Conservation (phyloP, 495 filamentous ascomycete species). For the Hyaloscypha hepaticicola region DNA sequence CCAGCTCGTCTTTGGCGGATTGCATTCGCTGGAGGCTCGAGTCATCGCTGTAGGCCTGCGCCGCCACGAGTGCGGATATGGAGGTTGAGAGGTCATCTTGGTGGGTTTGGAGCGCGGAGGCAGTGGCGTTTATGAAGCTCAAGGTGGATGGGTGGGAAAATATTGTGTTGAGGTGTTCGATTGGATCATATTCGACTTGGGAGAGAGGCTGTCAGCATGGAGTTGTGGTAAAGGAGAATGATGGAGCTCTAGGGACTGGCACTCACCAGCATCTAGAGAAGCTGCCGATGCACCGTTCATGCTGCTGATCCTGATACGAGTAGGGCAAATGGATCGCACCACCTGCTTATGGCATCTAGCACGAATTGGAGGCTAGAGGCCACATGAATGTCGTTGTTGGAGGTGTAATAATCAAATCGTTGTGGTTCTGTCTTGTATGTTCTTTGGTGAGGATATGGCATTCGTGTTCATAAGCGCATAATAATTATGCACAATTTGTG, state of each 20-base stretch:
- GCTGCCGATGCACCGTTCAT: conserved; percentile 48
- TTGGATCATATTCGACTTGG: conserved; percentile 88
- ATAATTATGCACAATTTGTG: not conserved
- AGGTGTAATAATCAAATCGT: not conserved
- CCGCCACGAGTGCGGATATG: conserved; percentile 72
- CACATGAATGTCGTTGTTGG: not conserved
- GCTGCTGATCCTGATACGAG: not conserved
- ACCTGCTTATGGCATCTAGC: not conserved
- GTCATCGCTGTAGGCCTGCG: conserved; percentile 82
- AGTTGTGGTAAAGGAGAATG: not conserved
- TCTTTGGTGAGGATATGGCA: not conserved
- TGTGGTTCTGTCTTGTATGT: not conserved
- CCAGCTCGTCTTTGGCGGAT: conserved; percentile 83
- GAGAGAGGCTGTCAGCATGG: conserved; percentile 33
- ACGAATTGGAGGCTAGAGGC: no score
- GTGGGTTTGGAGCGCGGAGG: conserved; percentile 67
- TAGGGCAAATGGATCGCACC: not conserved
- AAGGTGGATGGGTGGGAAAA: conserved; percentile 92
- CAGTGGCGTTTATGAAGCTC: conserved; percentile 69
- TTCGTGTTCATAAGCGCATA: not conserved
- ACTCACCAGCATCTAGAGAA: conserved; percentile 53
- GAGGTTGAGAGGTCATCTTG: conserved; percentile 83
- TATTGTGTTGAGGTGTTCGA: conserved; percentile 88
- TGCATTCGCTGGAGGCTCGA: conserved; percentile 88
- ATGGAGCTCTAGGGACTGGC: conserved; percentile 14